A percentile compares a stretch with the other conserved stretches of the same genome.
phyloP scores from a whole-genome alignment of 441 rosid genomes.

The Isatis lusitanica region DNA sequence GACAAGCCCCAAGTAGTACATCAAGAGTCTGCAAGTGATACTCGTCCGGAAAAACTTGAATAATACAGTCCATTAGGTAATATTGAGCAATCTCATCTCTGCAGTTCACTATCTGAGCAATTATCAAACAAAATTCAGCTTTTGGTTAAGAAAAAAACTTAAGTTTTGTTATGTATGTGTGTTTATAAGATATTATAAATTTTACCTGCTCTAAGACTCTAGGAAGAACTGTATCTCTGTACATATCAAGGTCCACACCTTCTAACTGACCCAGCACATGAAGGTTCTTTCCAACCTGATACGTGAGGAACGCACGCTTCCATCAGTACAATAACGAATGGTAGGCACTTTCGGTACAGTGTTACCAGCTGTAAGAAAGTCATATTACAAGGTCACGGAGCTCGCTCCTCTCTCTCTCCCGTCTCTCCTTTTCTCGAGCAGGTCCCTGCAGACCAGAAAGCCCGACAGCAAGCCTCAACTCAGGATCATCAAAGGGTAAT shows the following conservation, averaged over 20 bases:
- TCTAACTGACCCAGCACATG: constrained; percentile 82
- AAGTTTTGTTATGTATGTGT: constrained; percentile 2
- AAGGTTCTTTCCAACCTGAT: constrained; percentile 83
- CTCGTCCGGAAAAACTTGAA: constrained; percentile 99
- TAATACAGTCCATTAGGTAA: constrained; percentile 95
- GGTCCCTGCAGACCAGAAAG: constrained; percentile 94
- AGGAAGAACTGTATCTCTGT: constrained; percentile 77
- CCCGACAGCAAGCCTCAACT: constrained; percentile 80
- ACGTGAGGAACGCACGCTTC: constrained; percentile 29
- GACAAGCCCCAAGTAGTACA: constrained; percentile 84
- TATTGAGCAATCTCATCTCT: constrained; percentile 93
- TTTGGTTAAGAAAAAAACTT: constrained; percentile 15
- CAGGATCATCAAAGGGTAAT: constrained; percentile 78
- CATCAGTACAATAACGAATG: constrained; percentile 42
- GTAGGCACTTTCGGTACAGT: constrained; percentile 41
- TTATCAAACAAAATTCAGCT: constrained; percentile 22
- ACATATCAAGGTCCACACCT: constrained; percentile 76
- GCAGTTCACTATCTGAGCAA: constrained; percentile 89
- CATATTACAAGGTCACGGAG: constrained; percentile 84
- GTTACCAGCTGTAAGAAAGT: constrained; percentile 45
- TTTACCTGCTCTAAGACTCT: constrained; percentile 74
- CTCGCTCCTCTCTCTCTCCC: constrained; percentile 86
- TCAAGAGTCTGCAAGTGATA: constrained; percentile 99
- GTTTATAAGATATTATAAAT: constrained; percentile 6
- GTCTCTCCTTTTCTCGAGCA: constrained; percentile 78